Conservation (phyloP, 1,284 basidiomycete genomes). For the Fistulinella cinereoalba region DNA sequence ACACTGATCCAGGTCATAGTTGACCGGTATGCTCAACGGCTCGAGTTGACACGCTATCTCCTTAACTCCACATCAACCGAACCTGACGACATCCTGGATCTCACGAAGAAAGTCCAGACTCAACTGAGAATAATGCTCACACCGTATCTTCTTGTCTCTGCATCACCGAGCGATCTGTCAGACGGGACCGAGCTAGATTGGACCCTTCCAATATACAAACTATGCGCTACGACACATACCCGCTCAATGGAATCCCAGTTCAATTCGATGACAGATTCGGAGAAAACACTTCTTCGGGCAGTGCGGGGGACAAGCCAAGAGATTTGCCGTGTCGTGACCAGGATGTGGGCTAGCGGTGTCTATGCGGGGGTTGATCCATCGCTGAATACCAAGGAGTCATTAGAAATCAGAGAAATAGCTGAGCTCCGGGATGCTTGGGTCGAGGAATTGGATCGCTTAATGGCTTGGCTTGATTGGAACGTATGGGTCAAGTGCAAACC, state of each 20-base stretch:
- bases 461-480: conserved; percentile 43
- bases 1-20: neutral
- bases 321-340: conserved; percentile 45
- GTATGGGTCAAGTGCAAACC: conserved; percentile 39
- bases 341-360: conserved; percentile 38
- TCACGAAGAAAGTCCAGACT: conserved; percentile 16
- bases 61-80: neutral
- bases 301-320: conserved; percentile 39
- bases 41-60: conserved; percentile 38
- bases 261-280: conserved; percentile 33
- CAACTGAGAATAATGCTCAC: conserved; percentile 26
- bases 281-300: conserved; percentile 35
- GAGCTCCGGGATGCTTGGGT: conserved; percentile 23
- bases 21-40: conserved; percentile 37
- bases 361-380: neutral
- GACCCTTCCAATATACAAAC: conserved; percentile 26
- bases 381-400: neutral
- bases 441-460: conserved; percentile 28
- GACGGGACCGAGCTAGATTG: conserved; percentile 14
- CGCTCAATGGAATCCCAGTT: conserved; percentile 18
- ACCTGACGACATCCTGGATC: conserved; percentile 13
- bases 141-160: conserved; percentile 20
- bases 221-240: conserved; percentile 40
- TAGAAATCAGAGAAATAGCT: conserved; percentile 1
- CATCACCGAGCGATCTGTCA: conserved; percentile 1